These are phyloP conservation scores for Lichtheimia corymbifera DNA, from an alignment of 371 early-diverging fungal species.

Conservation along the genomic window DNA sequence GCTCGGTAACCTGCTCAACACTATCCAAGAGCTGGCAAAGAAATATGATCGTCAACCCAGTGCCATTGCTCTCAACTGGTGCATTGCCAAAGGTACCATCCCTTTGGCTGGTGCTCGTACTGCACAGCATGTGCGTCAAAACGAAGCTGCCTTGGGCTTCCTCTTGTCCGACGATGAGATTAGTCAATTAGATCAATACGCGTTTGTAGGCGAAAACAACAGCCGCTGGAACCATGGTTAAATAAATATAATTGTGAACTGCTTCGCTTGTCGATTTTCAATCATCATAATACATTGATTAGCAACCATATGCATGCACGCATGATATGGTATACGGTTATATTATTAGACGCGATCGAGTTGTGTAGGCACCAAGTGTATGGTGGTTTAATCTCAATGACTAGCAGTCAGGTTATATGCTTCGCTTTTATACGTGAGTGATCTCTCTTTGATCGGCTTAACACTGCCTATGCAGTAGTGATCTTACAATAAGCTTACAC, in stretches of 20 bases:
- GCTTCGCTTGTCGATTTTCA: not conserved
- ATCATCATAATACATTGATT: not conserved
- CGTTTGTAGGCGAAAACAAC: constrained; percentile 44
- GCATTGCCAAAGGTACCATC: constrained; percentile 56
- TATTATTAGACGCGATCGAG: too few relatives aligned
- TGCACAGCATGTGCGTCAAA: constrained; percentile 52
- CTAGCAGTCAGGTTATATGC: too few relatives aligned
- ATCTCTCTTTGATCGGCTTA: too few relatives aligned
- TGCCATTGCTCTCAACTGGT: constrained; percentile 47
- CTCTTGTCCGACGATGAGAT: constrained; percentile 49
- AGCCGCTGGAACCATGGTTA: constrained; percentile 54
- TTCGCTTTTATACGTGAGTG: too few relatives aligned
- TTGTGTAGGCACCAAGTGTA: too few relatives aligned
- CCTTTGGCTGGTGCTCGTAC: constrained; percentile 59
- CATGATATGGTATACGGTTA: too few relatives aligned
- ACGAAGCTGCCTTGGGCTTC: constrained; percentile 51
- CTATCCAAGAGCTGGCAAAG: constrained; percentile 26
- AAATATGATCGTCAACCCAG: constrained; percentile 29
- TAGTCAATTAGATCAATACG: constrained; percentile 41
- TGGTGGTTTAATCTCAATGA: too few relatives aligned
- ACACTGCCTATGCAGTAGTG: too few relatives aligned
- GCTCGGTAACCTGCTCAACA: constrained; percentile 23
- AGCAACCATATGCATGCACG: not conserved
- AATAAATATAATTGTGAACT: not conserved
- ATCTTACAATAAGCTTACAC: too few relatives aligned